These are phyloP conservation scores for Neonectria coccinea DNA, from an alignment of 2,329 filamentous ascomycete species.

Conservation along the genomic window DNA sequence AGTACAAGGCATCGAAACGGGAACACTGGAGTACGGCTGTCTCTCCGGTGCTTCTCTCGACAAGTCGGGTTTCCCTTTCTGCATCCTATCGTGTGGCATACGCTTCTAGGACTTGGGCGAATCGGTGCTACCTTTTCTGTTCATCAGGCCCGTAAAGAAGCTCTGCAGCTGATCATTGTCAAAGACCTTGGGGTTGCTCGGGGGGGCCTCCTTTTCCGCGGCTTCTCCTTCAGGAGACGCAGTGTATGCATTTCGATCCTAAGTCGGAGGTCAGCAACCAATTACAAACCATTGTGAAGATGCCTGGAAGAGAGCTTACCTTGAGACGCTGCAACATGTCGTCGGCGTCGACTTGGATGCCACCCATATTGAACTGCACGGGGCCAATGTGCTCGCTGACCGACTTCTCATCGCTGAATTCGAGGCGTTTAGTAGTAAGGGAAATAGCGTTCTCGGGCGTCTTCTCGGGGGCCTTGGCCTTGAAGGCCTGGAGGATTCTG, in stretches of 20 bases:
- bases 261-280: constrained; percentile 36
- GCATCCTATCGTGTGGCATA: background rate
- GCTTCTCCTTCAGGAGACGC: constrained; percentile 58
- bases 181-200: constrained; percentile 55
- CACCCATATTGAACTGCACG: constrained; percentile 98
- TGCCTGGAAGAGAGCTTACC: constrained; percentile 61
- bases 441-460: constrained; percentile 42
- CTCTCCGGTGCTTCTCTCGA: constrained; percentile 1
- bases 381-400: constrained; percentile 88
- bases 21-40: background rate
- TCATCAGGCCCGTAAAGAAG: constrained; percentile 72
- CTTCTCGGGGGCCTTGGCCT: constrained; percentile 66
- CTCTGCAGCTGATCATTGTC: constrained; percentile 69
- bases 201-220: constrained; percentile 52
- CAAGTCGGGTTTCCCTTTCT: constrained; percentile 11
- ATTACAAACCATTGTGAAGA: too few relatives aligned
- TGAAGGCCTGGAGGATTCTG: constrained; percentile 75
- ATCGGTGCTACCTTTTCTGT: constrained; percentile 56
- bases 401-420: constrained; percentile 58
- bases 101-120: constrained; percentile 31
- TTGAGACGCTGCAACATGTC: constrained; percentile 90
- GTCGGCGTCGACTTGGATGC: constrained; percentile 94
- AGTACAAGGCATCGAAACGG: constrained; percentile 23
- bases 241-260: constrained; percentile 69
- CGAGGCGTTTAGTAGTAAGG: constrained; percentile 42